Base-by-base conservation (phyloP, 345 rosid species). In the Eutrema yunnanense region DNA sequence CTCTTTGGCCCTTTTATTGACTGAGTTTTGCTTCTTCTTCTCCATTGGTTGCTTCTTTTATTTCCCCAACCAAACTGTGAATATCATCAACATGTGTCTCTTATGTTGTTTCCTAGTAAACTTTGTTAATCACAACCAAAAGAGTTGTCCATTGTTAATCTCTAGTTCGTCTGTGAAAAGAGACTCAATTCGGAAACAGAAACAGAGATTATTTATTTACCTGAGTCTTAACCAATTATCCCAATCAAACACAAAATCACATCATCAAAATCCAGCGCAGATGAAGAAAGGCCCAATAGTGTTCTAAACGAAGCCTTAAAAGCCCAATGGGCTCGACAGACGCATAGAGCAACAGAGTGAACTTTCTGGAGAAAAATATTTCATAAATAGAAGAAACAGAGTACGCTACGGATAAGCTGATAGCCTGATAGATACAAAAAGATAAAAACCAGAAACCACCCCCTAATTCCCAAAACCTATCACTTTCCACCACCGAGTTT, bases 341-440 rank as follows among this genome's bases (percentile, higher is more conserved):
- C 6, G 22, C 5, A 32, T 4, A 14, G 0, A 32, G 5, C 13
- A 19, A 34, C 4, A n/a, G 6, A 69, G 36, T 22, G 3, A 40
- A 29, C 19, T 16, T 60, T 71, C 22, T 38, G 4, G 13, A 71
- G 57, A 64, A 22, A 67, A 10, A n/a, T 6, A n/a, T 47, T 26
- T 67, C 69, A 68, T 68, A 44, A 68, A 68, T 53, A 51, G 38
- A 22, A 22, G 64, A 44, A 69, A 75, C 70, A 34, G 41, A 66
- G 55, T 74, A 50, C 47, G 19, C n/a, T 44, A 48, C 51, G 10
- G 67, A 72, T 62, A 62, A 50, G 49, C 64, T 44, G 54, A 70
- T 46, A 38, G 70, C 71, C 30, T 27, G 51, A 62, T 72, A 67
- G 62, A 74, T 74, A 74, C 61, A 74, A 49, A 57, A 48, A 16